Evolutionary conservation across 306 rosid species (phyloP).

Genomic region (Urtica urens): DNA sequence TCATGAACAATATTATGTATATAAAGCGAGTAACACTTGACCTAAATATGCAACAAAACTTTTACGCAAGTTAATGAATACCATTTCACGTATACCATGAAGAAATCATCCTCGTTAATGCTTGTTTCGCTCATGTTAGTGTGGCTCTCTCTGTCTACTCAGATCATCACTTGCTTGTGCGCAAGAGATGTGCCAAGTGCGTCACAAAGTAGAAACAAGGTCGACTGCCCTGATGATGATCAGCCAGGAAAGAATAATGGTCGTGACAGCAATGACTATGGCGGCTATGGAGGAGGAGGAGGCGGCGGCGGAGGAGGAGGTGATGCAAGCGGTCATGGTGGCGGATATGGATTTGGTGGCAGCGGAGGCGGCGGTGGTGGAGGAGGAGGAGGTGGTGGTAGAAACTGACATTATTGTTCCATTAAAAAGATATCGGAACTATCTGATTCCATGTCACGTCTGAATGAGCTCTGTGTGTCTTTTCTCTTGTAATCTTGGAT

Average conservation of each 20-base stretch:
- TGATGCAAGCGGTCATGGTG: neutral
- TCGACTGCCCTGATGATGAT: neutral
- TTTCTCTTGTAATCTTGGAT: neutral
- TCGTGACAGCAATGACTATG: neutral
- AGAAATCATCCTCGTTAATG: too few species aligned
- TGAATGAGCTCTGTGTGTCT: neutral
- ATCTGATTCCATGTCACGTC: neutral
- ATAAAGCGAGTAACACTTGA: too few species aligned
- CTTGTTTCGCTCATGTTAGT: too few species aligned
- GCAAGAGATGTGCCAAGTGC: neutral
- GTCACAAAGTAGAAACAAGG: neutral
- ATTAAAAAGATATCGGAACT: neutral
- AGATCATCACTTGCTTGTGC: too few species aligned
- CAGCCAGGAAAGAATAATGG: neutral
- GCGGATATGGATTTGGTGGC: neutral
- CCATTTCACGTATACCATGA: too few species aligned
- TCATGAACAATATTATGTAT: too few species aligned
- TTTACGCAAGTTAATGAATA: too few species aligned
- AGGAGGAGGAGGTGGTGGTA: neutral
- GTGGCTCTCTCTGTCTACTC: too few species aligned
- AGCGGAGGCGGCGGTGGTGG: neutral
- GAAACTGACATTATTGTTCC: neutral
- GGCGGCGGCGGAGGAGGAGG: neutral
- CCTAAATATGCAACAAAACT: too few species aligned
- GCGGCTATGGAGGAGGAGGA: neutral